phyloP scores from a whole-genome alignment of 257 asterid species.

The Apocynum venetum region DNA sequence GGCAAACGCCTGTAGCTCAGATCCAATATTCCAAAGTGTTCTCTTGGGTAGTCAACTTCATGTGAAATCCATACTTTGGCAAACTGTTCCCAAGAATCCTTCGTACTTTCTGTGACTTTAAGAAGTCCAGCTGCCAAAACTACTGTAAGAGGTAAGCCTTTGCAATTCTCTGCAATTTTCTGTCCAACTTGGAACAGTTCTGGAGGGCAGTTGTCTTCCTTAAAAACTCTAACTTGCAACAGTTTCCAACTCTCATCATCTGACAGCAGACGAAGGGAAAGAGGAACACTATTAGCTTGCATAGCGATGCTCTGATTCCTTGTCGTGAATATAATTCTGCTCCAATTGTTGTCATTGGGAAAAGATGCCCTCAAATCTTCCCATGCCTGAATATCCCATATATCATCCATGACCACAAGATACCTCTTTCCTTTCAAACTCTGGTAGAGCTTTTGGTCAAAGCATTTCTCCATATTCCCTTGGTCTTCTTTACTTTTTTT shows the following conservation, averaged over 20 bases:
- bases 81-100: background rate
- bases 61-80: background rate
- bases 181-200: background rate
- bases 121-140: background rate
- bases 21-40: slow-evolving; percentile 8
- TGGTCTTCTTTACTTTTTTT: background rate
- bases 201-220: background rate
- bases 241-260: background rate
- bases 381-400: background rate
- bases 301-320: background rate
- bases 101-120: background rate
- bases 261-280: background rate
- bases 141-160: background rate
- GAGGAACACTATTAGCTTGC: background rate
- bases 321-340: background rate
- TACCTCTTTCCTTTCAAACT: too few species aligned
- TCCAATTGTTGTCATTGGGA: background rate
- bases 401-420: background rate
- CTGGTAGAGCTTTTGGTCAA: too few species aligned
- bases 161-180: too few species aligned
- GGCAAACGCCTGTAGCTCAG: slow-evolving; percentile 17
- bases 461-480: background rate
- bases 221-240: background rate
- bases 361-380: background rate
- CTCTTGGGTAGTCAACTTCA: background rate